Conservation (phyloP, 2,329 filamentous ascomycete species). For the Pyrenochaeta sp. region DNA sequence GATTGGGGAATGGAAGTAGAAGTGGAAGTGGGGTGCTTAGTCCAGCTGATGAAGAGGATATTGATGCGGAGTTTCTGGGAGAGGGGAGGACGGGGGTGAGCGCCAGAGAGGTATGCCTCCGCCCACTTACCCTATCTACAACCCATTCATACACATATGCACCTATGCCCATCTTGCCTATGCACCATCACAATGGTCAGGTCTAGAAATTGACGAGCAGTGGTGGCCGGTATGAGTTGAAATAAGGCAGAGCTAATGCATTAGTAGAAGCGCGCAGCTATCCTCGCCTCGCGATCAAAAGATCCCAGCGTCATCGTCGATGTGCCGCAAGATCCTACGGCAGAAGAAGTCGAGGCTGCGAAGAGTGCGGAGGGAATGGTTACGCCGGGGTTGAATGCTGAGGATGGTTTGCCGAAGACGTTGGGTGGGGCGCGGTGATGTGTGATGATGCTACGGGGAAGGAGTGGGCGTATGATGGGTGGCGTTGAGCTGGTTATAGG, state of each 20-base stretch:
- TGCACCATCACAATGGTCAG: too few relatives aligned
- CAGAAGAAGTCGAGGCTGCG: slow-evolving; percentile 54
- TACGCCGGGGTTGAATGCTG: slow-evolving; percentile 13
- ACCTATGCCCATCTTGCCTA: not conserved
- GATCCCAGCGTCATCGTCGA: slow-evolving; percentile 58
- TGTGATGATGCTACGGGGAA: not conserved
- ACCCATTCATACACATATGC: not conserved
- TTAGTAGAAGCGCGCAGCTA: slow-evolving; percentile 48
- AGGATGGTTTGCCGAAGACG: not conserved
- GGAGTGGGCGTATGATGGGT: too few relatives aligned
- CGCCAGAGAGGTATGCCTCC: slow-evolving; percentile 34
- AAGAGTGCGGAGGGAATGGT: slow-evolving; percentile 26
- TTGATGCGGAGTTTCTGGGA: slow-evolving; percentile 41
- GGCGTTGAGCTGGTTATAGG: too few relatives aligned
- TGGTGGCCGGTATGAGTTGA: too few relatives aligned
- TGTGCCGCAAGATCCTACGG: slow-evolving; percentile 53
- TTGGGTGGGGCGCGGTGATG: not conserved
- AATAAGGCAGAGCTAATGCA: not conserved
- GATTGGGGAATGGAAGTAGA: not conserved
- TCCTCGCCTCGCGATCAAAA: slow-evolving; percentile 48
- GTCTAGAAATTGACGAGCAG: too few relatives aligned
- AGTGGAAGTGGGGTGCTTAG: slow-evolving; percentile 15
- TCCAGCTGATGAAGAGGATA: slow-evolving; percentile 37
- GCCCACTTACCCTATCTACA: not conserved
- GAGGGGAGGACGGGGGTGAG: slow-evolving; percentile 22